Evolutionary conservation across 148 eudicot species (phyloP), one percentile per base, ranked within the genome.

Genomic region (Cornus controversa): DNA sequence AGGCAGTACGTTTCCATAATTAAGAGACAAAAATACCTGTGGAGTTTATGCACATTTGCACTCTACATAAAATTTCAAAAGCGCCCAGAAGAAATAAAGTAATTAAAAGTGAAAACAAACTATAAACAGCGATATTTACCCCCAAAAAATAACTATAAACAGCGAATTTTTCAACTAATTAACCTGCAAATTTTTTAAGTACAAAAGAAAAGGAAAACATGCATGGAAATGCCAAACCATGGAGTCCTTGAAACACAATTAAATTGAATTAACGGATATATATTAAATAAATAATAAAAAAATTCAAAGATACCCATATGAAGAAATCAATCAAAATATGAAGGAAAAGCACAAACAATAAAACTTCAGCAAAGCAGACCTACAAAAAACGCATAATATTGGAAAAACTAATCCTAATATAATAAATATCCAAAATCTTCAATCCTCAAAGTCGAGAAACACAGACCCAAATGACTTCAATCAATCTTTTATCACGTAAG

Each of bases 291-390:
- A 36, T 2, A 40, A 40, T 0, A 9, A 40, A 40, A 40, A 40
- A 40, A 40, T 0, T 40, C 27, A 69, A 69, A n/a, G 36, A 25
- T 47, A 40, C 45, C 22, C 53, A 69, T 5, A 47, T 10, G 13
- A 28, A 28, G n/a, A 50, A 40, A 8, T 63, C 68, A 74, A 74
- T 40, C 53, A 63, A 69, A 74, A 3, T 31, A 63, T 74, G 24
- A 8, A 34, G 16, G n/a, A 10, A 9, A 69, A 69, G 42, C 15
- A 67, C 42, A 67, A 67, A 8, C 1, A 66, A 7, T 0, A 67
- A 66, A n/a, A 20, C 34, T 15, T 67, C 23, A 67, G 20, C 23
- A 1, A 18, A 22, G 8, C 24, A 22, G 57, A 31, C 36, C 40
- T 6, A 20, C 28, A 29, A 29, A 18, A 4, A 6, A 8, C 36